These are phyloP conservation scores for Podaxis carcinomalis DNA, from an alignment of 768 basidiomycete species.

Conservation along the genomic window DNA sequence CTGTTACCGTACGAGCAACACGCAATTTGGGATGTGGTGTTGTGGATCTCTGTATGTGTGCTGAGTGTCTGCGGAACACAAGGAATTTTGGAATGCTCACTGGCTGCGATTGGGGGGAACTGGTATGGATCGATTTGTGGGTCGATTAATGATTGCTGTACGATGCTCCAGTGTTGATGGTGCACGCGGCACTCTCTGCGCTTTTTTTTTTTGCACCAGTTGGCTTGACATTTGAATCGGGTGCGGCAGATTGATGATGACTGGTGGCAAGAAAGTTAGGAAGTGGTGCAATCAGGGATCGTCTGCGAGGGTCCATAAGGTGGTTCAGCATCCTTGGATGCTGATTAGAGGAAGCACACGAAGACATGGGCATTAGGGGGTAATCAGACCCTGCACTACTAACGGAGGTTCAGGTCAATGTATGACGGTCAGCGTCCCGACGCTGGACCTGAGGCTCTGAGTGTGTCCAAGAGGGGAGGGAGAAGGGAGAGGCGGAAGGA, in stretches of 20 bases:
- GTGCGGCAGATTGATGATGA: no score
- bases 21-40: neutral
- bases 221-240: no score
- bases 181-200: no score
- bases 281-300: no score
- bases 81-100: no score
- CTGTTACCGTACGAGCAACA: neutral
- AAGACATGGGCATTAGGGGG: no score
- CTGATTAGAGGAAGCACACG: neutral
- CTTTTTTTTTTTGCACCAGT: no score
- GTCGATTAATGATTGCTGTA: no score
- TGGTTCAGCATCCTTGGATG: neutral
- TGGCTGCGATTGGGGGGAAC: no score
- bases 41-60: neutral
- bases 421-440: neutral
- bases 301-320: neutral
- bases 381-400: no score
- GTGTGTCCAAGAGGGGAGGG: neutral
- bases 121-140: no score
- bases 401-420: neutral
- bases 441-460: neutral
- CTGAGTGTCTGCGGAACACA: neutral
- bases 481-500: neutral
- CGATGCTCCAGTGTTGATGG: no score
- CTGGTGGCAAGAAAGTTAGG: neutral